phyloP scores from a whole-genome alignment of 305 asterid species.

The Fraxinus dipetala region DNA sequence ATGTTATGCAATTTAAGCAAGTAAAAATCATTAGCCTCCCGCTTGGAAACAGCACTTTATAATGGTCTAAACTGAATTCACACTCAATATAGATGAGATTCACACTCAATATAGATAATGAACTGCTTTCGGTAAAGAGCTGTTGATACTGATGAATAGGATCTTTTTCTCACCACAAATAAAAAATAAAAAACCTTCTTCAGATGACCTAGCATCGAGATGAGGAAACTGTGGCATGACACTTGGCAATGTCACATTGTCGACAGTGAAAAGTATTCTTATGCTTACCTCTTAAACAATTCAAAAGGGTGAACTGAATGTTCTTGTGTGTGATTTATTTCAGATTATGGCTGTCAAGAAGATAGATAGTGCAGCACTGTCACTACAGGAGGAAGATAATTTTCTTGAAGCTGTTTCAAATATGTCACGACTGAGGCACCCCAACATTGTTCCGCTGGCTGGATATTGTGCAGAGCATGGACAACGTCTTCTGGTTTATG shows the following conservation, averaged over 20 bases:
- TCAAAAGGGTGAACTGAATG: constrained; percentile 2
- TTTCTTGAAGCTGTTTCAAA: constrained; percentile 84
- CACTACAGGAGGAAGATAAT: constrained; percentile 87
- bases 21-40: not conserved
- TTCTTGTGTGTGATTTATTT: constrained; percentile 14
- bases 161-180: constrained; percentile 10
- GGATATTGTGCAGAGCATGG: constrained; percentile 95
- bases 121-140: not conserved
- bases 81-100: too few relatives aligned
- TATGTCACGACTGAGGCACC: constrained; percentile 89
- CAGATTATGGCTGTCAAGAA: constrained; percentile 84
- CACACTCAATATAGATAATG: not conserved
- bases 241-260: not conserved
- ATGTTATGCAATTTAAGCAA: constrained; percentile 7
- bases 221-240: not conserved
- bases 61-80: not conserved
- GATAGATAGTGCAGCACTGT: constrained; percentile 75
- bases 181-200: not conserved
- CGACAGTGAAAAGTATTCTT: not conserved
- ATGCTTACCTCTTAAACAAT: constrained; percentile 3
- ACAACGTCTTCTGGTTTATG: constrained; percentile 85
- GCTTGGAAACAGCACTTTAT: constrained; percentile 5
- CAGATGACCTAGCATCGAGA: not conserved
- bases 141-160: not conserved
- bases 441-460: constrained; percentile 72